Percentiles rank a stretch among this genome's conserved stretches.
phyloP scores from a whole-genome alignment of 2,329 filamentous ascomycete genomes.

The Cladosporium sp. region DNA sequence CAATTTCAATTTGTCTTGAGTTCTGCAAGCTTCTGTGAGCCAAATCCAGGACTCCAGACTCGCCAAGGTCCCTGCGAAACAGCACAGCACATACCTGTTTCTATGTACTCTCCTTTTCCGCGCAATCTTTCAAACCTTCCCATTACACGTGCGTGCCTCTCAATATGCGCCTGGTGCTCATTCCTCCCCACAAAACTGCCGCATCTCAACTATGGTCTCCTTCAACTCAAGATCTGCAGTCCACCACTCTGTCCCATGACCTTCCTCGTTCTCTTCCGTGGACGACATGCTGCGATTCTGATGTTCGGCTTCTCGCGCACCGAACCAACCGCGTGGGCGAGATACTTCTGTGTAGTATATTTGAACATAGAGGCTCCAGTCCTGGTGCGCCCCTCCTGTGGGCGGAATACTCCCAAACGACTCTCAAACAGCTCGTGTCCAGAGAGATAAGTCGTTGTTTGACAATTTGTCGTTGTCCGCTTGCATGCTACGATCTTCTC shows the following conservation, averaged over 20 bases:
- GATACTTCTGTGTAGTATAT: neutral
- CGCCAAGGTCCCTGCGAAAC: neutral
- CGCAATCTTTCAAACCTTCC: neutral
- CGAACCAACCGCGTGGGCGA: neutral
- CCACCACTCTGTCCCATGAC: neutral
- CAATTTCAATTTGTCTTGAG: neutral
- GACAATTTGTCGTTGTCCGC: neutral
- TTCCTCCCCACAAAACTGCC: neutral
- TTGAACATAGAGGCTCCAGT: neutral
- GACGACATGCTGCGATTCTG: neutral
- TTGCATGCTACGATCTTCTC: conserved; percentile 40
- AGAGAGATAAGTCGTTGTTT: neutral
- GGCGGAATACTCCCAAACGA: neutral
- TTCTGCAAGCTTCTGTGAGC: neutral
- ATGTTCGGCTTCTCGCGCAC: neutral
- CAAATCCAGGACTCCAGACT: neutral
- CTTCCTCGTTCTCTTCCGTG: neutral
- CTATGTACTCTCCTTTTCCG: conserved; percentile 2
- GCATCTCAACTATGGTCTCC: neutral
- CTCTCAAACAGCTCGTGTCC: neutral
- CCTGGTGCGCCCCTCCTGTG: neutral
- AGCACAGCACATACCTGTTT: conserved; percentile 1
- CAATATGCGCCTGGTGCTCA: neutral
- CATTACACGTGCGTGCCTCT: neutral
- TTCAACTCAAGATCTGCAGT: neutral